Conservation (phyloP, 805 yeast species). For the Candida ascalaphidarum region DNA sequence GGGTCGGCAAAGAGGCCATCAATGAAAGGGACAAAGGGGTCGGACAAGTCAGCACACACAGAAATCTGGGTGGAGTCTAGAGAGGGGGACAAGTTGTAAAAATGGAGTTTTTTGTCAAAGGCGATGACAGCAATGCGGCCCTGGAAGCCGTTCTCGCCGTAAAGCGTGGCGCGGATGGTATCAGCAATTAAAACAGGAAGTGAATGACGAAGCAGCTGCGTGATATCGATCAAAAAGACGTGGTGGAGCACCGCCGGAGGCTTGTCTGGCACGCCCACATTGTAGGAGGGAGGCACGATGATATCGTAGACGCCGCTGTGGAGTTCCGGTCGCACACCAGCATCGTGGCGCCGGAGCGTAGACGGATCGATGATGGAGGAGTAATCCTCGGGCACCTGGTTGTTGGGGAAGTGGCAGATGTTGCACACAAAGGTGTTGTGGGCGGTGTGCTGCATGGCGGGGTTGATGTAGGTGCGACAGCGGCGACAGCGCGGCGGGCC, state of each 20-base stretch:
- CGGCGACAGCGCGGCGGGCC: constrained; percentile 88
- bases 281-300: constrained; percentile 66
- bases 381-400: constrained; percentile 61
- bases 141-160: constrained; percentile 15
- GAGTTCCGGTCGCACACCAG: constrained; percentile 62
- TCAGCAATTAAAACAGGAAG: constrained; percentile 60
- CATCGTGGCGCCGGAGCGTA: constrained; percentile 56
- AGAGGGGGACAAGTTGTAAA: constrained; percentile 56
- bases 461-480: constrained; percentile 86
- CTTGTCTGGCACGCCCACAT: constrained; percentile 35
- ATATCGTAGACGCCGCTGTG: constrained; percentile 80
- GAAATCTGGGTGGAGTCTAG: constrained; percentile 50
- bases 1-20: constrained; percentile 80
- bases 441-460: constrained; percentile 61
- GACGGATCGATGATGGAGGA: constrained; percentile 48
- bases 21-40: constrained; percentile 74
- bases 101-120: constrained; percentile 64
- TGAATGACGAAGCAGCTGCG: constrained; percentile 47
- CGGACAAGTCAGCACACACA: constrained; percentile 61
- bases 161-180: constrained; percentile 54
- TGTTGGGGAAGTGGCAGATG: constrained; percentile 69
- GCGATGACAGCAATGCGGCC: constrained; percentile 56
- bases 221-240: constrained; percentile 66
- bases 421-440: constrained; percentile 71
- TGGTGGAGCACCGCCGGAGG: constrained; percentile 46